Conservation (phyloP, 148 eudicot species). For the Dianthus caryophyllus region DNA sequence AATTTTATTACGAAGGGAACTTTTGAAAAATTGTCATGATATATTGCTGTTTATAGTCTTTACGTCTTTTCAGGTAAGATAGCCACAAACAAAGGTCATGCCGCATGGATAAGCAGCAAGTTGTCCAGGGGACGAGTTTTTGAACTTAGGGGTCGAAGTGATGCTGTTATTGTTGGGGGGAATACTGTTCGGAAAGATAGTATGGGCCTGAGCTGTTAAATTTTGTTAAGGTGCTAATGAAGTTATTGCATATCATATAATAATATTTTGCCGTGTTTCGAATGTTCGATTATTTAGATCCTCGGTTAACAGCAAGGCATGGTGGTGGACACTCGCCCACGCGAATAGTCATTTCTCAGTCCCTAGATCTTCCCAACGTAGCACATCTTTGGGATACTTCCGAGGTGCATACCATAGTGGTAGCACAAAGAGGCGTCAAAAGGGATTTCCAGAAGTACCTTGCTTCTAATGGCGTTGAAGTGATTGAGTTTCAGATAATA, state of each 20-base stretch:
- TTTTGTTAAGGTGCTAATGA: conserved; percentile 18
- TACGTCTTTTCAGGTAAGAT: conserved; percentile 66
- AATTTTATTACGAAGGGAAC: neutral
- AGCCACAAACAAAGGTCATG: conserved; percentile 85
- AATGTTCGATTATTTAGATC: conserved; percentile 53
- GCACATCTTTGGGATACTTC: conserved; percentile 84
- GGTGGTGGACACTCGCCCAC: conserved; percentile 84
- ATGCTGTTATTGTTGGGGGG: conserved; percentile 96
- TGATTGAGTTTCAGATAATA: conserved; percentile 82
- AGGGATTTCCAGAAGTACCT: conserved; percentile 87
- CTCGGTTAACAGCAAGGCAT: conserved; percentile 82
- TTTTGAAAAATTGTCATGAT: neutral
- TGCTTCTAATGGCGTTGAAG: conserved; percentile 95
- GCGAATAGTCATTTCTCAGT: conserved; percentile 83
- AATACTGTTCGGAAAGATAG: conserved; percentile 93
- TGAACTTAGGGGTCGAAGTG: conserved; percentile 91
- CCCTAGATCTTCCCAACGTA: conserved; percentile 84
- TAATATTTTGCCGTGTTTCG: conserved; percentile 11
- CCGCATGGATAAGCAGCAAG: conserved; percentile 91
- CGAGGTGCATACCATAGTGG: conserved; percentile 83
- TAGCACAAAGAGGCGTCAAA: conserved; percentile 90
- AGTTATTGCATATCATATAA: conserved; percentile 19
- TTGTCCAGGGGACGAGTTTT: conserved; percentile 74
- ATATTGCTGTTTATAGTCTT: conserved; percentile 8
- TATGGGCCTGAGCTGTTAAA: conserved; percentile 45